A percentile compares a stretch with the other conserved stretches of the same genome.
Evolutionary conservation across 2,329 filamentous ascomycete species (phyloP).

Genomic region (Diaporthe capsici): DNA sequence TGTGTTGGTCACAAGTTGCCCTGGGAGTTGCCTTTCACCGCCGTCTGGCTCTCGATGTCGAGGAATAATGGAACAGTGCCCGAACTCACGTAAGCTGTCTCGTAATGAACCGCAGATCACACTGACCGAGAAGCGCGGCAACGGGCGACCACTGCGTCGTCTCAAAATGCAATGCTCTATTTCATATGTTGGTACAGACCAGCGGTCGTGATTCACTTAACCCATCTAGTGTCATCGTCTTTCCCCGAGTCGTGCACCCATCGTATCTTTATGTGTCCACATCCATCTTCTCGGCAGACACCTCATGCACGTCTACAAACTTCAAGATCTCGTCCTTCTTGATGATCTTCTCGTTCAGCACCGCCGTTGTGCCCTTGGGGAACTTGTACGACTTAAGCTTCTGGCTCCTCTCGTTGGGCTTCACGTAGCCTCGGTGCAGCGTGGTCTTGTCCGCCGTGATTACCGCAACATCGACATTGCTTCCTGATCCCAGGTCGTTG

Average conservation of each 20-base stretch:
- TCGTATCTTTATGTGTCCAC: constrained; percentile 67
- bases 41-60: neutral
- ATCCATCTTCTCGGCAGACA: constrained; percentile 81
- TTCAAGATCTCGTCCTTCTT: constrained; percentile 93
- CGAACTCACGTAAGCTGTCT: neutral
- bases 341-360: constrained; percentile 96
- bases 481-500: constrained; percentile 97
- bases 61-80: neutral
- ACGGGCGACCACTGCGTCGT: neutral
- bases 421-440: constrained; percentile 91
- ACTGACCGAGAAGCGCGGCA: neutral
- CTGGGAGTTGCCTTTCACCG: neutral
- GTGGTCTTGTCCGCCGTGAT: constrained; percentile 97
- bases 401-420: constrained; percentile 88
- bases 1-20: neutral
- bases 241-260: neutral
- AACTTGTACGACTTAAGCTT: constrained; percentile 97
- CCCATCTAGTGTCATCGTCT: constrained; percentile 14
- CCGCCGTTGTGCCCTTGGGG: constrained; percentile 90
- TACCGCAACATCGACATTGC: constrained; percentile 96
- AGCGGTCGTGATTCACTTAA: constrained; percentile 18
- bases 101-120: neutral
- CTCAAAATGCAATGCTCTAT: constrained; percentile 41
- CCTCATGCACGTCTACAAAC: constrained; percentile 91
- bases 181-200: constrained; percentile 41